Base-by-base conservation (phyloP, 2,329 filamentous ascomycete species). In the Sarocladiaceae sp. region DNA sequence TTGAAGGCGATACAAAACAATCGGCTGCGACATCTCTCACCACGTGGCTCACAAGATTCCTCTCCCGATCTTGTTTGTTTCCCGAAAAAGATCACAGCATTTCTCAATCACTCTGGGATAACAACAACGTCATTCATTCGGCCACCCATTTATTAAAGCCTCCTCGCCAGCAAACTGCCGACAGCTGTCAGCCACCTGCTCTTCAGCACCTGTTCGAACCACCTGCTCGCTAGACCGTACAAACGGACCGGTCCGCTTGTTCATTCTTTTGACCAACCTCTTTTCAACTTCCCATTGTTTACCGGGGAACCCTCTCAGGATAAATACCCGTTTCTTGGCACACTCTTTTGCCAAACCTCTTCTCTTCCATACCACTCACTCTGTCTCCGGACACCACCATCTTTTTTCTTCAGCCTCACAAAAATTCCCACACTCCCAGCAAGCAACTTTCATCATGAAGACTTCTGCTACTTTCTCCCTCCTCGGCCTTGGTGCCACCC, bases 361-460 rank as follows among this genome's bases (percentile, higher is more conserved):
- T 48, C 29, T 34, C 24, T 29, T 15, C 24, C 24, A 42, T 16
- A 19, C 12, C 21, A 41, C 10, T 24, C 21, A 23, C 21, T 6
- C 19, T 15, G 11, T 16, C 4, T 26, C 19, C 34, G 15, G 7
- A 39, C 4, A 39, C 21, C 20, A 39, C 20, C 11, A 11, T 6
- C 6, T 15, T 21, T 35, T 19, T 9, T 9, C 21, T 13, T 11
- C 33, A 19, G 6, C 16, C 10, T 20, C 33, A 6, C 41, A 21
- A 29, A 15, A 43, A 9, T 5, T n/a, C 4, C 15, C 5, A 48
- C 46, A 53, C 48, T 49, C 49, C 41, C 43, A 50, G 44, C 45
- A 51, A 44, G 45, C 34, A 45, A 31, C 20, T 33, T 35, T 33
- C 55, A 69, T 55, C 35, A 75, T 74, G 71, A 65, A 67, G 59